Base-by-base conservation (phyloP, 305 asterid species). In the Salvia sclarea region DNA sequence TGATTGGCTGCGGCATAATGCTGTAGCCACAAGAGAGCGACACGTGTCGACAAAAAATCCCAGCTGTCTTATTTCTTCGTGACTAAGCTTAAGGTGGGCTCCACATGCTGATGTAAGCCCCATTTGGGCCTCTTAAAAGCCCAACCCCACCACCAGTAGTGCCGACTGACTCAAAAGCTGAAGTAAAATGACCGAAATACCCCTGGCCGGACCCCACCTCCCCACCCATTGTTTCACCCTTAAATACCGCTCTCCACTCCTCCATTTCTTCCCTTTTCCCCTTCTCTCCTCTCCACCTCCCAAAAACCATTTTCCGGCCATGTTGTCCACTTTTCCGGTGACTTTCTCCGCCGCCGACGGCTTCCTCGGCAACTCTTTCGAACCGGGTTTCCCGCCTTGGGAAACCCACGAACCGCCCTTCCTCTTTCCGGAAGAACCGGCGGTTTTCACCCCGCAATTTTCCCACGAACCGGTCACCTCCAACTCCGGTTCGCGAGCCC, bases 231-330 rank as follows among this genome's bases (percentile, higher is more conserved):
- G 66, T 3, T 62, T 69, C 18, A 45, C 64, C 81, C 52, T 43
- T 88, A 86, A 88, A 88, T 88, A 78, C 88, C 76, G 30, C 73
- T 0, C 85, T 86, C 85, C 16, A 49, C 6, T 44, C 78, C 67
- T 45, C 58, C 85, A 4, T 49, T 61, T 45, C 88, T 81, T 86
- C 96, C 97, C 97, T 88, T 88, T 90, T 78, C 96, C 79, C 83
- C 90, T 80, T 73, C 83, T 75, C 95, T 77, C 86, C 88, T 78
- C 74, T 71, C 80, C 62, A 13, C 50, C 72, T 65, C 71, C 70
- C 38, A 41, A 11, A 43, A 44, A 56, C 53, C 49, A n/a, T 38
- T 76, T 69, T 73, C 82, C 82, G 80, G 79, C 78, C 59, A 90
- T 88, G 93, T 50, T 84, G 84, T 78, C 88, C 72, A 20, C 87